Base-by-base conservation (phyloP, 2,329 filamentous ascomycete species). In the Tolypocladium ovalisporum region DNA sequence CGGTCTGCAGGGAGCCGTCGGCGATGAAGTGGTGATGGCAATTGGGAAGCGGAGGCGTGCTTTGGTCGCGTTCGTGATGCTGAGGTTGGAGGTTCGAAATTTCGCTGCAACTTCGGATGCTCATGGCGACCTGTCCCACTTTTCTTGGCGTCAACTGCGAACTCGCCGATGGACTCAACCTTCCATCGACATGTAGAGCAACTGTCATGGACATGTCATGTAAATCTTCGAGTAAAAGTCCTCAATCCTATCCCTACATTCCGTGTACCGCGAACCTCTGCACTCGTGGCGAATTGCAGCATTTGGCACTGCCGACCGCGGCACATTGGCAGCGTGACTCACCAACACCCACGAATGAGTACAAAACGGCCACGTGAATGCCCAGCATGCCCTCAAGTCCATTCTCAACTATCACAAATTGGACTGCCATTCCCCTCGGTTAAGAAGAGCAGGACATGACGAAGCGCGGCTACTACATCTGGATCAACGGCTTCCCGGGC, bases 401-500 rank as follows among this genome's bases (percentile, higher is more conserved):
- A 7, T 40, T 7, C 8, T 40, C 37, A n/a, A 17, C 10, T 36
- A 9, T 40, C 4, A 2, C 37, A 5, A 39, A 9, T 2, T 34
- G n/a, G n/a, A 4, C n/a, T 15, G 19, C 40, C n/a, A n/a, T n/a
- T n/a, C n/a, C n/a, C n/a, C n/a, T n/a, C n/a, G 13, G 12, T 13
- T 34, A 2, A 9, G 10, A n/a, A 51, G 19, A 17, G 47, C 10
- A 5, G 29, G 9, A 2, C 17, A 51, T 51, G 47, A n/a, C 27
- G 27, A 32, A 51, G 7, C 47, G 42, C 24, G 59, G 54, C n/a
- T 36, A 54, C 12, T 62, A 60, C 51, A 63, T 71, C 47, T 70
- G 68, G 62, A 68, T 70, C 59, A 68, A 69, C 57, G 68, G 68
- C 44, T 67, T 67, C 56, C 67, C 68, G 13, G 67, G 65, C 35